These are phyloP conservation scores for Pichia kluyveri DNA, from an alignment of 805 yeast genomes.

Conservation along the genomic window DNA sequence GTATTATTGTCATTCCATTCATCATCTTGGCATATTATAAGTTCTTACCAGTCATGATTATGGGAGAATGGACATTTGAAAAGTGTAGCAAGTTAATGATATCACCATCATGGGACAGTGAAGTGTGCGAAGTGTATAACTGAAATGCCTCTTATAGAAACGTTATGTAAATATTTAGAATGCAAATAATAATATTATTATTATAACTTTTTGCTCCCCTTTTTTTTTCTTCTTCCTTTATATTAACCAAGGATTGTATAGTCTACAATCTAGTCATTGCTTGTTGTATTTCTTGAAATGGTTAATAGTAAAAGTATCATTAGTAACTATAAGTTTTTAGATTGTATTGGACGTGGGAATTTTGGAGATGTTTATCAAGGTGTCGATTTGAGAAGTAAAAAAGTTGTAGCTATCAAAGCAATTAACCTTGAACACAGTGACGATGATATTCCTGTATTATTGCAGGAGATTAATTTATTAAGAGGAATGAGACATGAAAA, in stretches of 20 bases:
- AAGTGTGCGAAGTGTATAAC: conserved; percentile 6
- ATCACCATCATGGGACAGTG: conserved; percentile 11
- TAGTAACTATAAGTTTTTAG: conserved; percentile 24
- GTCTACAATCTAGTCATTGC: too few relatives aligned
- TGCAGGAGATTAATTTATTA: conserved; percentile 73
- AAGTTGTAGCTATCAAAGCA: conserved; percentile 75
- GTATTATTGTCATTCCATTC: conserved; percentile 15
- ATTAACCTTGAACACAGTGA: conserved; percentile 70
- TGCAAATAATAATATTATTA: too few relatives aligned
- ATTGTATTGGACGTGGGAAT: conserved; percentile 74
- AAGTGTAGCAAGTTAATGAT: conserved; percentile 26
- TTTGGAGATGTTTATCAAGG: conserved; percentile 84
- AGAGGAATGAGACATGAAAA: conserved; percentile 55
- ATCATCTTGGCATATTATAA: conserved; percentile 21
- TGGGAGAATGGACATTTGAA: conserved; percentile 34
- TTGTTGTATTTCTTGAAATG: too few relatives aligned
- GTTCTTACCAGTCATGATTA: conserved; percentile 38
- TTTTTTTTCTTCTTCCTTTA: too few relatives aligned
- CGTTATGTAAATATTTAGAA: too few relatives aligned
- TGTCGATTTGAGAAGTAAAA: conserved; percentile 21
- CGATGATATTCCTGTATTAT: conserved; percentile 62
- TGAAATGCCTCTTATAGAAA: background rate
- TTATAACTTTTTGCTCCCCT: too few relatives aligned
- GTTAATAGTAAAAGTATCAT: background rate
- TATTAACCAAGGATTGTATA: too few relatives aligned